These are phyloP conservation scores for Monoraphidium neglectum DNA, from an alignment of 139 green algal species.

Conservation along the genomic window DNA sequence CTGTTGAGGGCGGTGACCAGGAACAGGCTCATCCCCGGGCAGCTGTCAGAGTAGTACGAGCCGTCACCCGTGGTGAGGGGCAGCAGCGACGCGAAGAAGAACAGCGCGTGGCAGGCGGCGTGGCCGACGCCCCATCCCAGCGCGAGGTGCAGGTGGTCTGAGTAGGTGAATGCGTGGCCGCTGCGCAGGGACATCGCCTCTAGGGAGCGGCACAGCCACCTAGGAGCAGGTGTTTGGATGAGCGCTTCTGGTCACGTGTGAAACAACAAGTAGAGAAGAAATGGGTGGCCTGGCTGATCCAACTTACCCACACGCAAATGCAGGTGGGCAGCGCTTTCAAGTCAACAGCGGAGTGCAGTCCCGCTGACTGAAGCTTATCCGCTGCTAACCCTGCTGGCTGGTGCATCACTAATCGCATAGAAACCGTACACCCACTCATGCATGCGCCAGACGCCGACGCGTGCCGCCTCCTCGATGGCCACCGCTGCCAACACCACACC, in stretches of 20 bases:
- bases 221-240: not conserved
- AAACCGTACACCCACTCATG: conserved; percentile 26
- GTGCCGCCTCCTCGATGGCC: conserved; percentile 39
- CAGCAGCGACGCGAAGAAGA: conserved; percentile 56
- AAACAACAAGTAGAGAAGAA: no score
- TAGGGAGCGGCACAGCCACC: not conserved
- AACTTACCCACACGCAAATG: no score
- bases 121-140: conserved; percentile 63
- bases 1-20: conserved; percentile 44
- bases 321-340: no score
- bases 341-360: no score
- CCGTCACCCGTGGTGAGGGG: conserved; percentile 43
- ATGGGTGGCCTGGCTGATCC: no score
- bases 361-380: no score
- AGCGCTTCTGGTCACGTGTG: no score
- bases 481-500: conserved; percentile 43
- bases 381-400: no score
- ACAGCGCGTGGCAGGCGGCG: conserved; percentile 43
- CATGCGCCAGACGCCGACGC: conserved; percentile 32
- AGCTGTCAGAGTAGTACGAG: conserved; percentile 31
- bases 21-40: conserved; percentile 45
- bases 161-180: conserved; percentile 31
- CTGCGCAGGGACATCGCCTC: conserved; percentile 6
- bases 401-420: no score
- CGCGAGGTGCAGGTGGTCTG: conserved; percentile 59